A percentile compares a stretch with the other conserved stretches of the same genome.
These are phyloP conservation scores for Aspergillus sp. DNA, from an alignment of 2,329 filamentous ascomycete genomes.

Conservation along the genomic window DNA sequence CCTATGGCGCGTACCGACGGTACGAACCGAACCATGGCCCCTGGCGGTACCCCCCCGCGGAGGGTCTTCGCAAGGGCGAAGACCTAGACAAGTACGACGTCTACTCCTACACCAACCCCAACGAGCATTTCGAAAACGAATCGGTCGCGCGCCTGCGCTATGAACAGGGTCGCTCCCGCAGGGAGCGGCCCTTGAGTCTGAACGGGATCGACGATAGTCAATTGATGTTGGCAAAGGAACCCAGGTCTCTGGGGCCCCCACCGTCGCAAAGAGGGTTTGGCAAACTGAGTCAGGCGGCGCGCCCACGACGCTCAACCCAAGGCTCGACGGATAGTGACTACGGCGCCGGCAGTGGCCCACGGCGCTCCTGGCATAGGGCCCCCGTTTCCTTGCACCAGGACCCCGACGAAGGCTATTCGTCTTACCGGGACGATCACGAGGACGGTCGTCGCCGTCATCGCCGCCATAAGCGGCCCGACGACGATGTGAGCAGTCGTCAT, in stretches of 20 bases:
- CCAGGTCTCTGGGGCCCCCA: constrained; percentile 34
- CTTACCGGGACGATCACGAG: constrained; percentile 44
- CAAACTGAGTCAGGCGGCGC: constrained; percentile 29
- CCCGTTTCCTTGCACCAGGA: constrained; percentile 49
- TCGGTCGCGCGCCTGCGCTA: constrained; percentile 36
- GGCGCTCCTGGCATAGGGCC: constrained; percentile 40
- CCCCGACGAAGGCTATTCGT: constrained; percentile 41
- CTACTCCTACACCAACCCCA: constrained; percentile 48
- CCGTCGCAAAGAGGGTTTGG: constrained; percentile 37
- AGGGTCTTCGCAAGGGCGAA: constrained; percentile 29
- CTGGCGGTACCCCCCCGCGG: constrained; percentile 28
- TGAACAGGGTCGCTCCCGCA: constrained; percentile 21
- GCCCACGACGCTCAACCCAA: constrained; percentile 22
- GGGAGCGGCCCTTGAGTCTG: constrained; percentile 39
- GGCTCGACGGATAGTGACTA: constrained; percentile 26
- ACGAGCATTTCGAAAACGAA: constrained; percentile 47
- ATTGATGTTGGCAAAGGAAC: constrained; percentile 24
- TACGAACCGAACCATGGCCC: constrained; percentile 21
- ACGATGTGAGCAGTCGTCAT: constrained; percentile 15
- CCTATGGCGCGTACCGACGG: constrained; percentile 23
- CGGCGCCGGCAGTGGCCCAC: constrained; percentile 36
- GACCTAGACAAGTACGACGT: constrained; percentile 42
- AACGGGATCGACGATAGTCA: constrained; percentile 35
- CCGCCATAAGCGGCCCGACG: constrained; percentile 22
- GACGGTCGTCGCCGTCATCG: constrained; percentile 42